Evolutionary conservation across 495 filamentous ascomycete species (phyloP).

Genomic region (Trichoderma virens): DNA sequence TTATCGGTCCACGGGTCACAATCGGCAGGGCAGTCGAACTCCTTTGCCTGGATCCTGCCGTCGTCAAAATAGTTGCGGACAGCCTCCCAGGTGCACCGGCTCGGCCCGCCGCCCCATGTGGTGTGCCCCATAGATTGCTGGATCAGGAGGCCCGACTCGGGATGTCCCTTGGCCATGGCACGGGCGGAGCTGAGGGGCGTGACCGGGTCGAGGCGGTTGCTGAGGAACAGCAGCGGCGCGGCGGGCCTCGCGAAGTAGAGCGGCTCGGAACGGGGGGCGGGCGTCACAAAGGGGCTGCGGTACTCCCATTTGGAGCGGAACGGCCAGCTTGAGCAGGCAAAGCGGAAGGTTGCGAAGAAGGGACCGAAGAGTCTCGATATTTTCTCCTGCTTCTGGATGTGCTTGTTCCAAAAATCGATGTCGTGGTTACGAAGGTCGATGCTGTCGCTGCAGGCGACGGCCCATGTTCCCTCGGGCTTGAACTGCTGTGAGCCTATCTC

Average conservation of each 20-base stretch:
- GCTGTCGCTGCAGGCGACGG: constrained; percentile 53
- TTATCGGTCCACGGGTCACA: too few relatives aligned
- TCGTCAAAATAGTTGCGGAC: too few relatives aligned
- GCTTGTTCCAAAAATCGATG: constrained; percentile 30
- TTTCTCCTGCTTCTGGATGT: constrained; percentile 29
- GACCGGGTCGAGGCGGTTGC: constrained; percentile 22
- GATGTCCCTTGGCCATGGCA: constrained; percentile 19
- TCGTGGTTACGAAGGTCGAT: constrained; percentile 22
- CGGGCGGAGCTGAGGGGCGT: constrained; percentile 25
- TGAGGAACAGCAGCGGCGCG: constrained; percentile 27
- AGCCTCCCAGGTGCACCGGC: constrained; percentile 19
- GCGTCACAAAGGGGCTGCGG: constrained; percentile 19
- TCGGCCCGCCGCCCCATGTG: constrained; percentile 14
- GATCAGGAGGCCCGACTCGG: constrained; percentile 19
- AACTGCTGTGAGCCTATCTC: not conserved
- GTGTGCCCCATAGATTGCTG: constrained; percentile 24
- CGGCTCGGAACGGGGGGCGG: constrained; percentile 9
- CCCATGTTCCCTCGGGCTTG: constrained; percentile 15
- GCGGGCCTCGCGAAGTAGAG: constrained; percentile 13
- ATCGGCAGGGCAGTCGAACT: too few relatives aligned
- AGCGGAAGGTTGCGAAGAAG: constrained; percentile 44
- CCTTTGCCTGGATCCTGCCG: too few relatives aligned
- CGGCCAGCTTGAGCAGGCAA: constrained; percentile 47
- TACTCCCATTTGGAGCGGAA: constrained; percentile 20
- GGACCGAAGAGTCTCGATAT: constrained; percentile 45